Percentiles rank a stretch among this genome's conserved stretches.
phyloP scores from a whole-genome alignment of 495 filamentous ascomycete species.

The Paragyromitra xinjiangensis region DNA sequence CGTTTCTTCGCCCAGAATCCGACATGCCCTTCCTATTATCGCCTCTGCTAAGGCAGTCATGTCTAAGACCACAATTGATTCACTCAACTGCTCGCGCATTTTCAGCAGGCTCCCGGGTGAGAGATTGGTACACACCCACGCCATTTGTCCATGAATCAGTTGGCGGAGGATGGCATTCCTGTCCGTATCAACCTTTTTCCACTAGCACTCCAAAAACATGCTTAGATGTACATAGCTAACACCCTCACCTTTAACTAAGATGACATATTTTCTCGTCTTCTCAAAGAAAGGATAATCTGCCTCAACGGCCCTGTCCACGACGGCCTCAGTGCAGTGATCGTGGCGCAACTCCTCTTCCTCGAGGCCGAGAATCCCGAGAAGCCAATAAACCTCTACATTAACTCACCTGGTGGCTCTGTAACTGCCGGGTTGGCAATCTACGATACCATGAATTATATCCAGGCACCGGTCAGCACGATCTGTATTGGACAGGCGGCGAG shows the following conservation, averaged over 20 bases:
- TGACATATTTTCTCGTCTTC: constrained; percentile 58
- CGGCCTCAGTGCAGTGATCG: constrained; percentile 84
- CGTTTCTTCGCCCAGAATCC: constrained; percentile 1
- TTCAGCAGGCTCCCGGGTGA: constrained; percentile 7
- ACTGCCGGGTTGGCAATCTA: constrained; percentile 96
- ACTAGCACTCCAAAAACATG: not conserved
- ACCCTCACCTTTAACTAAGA: constrained; percentile 26
- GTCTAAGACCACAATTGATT: constrained; percentile 3
- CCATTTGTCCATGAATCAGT: constrained; percentile 57
- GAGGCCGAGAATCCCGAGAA: constrained; percentile 96
- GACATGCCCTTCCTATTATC: constrained; percentile 35
- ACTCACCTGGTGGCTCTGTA: constrained; percentile 94
- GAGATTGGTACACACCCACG: constrained; percentile 55
- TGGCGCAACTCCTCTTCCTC: constrained; percentile 95
- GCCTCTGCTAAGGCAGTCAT: constrained; percentile 9
- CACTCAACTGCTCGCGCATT: constrained; percentile 19
- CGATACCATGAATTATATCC: constrained; percentile 98
- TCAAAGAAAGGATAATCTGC: constrained; percentile 88
- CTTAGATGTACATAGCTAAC: not conserved
- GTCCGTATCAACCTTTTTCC: constrained; percentile 29
- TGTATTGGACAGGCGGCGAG: constrained; percentile 93
- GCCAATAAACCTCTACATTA: constrained; percentile 96
- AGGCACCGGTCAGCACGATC: constrained; percentile 88
- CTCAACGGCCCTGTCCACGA: constrained; percentile 94
- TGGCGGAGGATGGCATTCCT: constrained; percentile 58